Base-by-base conservation (phyloP, 371 early-diverging fungal species). In the Apophysomyces ossiformis region DNA sequence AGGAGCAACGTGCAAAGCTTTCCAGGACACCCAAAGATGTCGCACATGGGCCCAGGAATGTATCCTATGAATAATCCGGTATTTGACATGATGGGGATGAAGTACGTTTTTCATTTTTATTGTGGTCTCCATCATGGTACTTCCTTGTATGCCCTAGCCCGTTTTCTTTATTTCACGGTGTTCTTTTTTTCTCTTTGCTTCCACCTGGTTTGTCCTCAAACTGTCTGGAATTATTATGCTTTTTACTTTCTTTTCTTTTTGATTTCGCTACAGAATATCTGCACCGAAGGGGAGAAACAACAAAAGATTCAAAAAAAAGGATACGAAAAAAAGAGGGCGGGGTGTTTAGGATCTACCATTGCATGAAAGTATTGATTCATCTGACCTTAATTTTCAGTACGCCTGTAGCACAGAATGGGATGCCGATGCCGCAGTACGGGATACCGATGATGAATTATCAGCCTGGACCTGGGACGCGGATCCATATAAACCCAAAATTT, bases 51-150 rank as follows among this genome's bases (percentile, higher is more conserved):
- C 21, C 54, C 54, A 26, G 54, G 54, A 50, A 50, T 50, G 54
- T 50, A 50, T 21, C 54, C 54, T 50, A 50, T 50, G 54, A 50
- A 50, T 50, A 50, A 21, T 50, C 54, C 54, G 54, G 54, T 50
- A 50, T 50, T 50, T 50, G 54, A 50, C 54, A 50, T 50, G 54
- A 50, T 50, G 54, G 54, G 54, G 54, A 50, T 50, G 54, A 50
- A 50, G 54, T 50, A 50, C 54, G 54, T 50, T 21, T 50, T 50
- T 50, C 21, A 9, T 32, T 50, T 50, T 50, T 18, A 18, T 50
- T 50, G 16, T 50, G 21, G 18, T 50, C 54, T 50, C 54, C 54
- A 50, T 50, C 54, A 50, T 50, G 54, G 54, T 50, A 50, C 16
- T 26, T 18, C 54, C 54, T 26, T 50, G 54, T 21, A 50, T 45